A percentile compares a stretch with the other conserved stretches of the same genome.
phyloP scores from a whole-genome alignment of 2,329 filamentous ascomycete genomes.

The Fusarium euwallaceae region DNA sequence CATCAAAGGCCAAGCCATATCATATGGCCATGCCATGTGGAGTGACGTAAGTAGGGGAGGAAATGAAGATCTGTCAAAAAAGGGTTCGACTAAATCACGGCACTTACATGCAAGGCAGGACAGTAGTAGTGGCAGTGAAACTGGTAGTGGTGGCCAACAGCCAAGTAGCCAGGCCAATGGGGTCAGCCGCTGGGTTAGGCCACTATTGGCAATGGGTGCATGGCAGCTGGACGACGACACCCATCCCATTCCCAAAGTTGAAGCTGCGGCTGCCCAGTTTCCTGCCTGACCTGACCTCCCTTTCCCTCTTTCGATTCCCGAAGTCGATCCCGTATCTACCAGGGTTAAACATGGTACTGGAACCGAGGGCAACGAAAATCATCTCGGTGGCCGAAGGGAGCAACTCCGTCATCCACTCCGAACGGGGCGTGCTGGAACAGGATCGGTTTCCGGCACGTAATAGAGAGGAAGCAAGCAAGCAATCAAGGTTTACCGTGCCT shows the following conservation, averaged over 20 bases:
- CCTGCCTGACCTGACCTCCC: constrained; percentile 21
- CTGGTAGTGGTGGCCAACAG: not conserved
- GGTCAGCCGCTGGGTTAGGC: constrained; percentile 5
- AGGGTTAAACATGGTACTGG: constrained; percentile 28
- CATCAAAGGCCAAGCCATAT: not conserved
- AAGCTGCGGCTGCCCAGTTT: constrained; percentile 29
- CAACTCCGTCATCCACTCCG: not conserved
- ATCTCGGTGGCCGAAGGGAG: constrained; percentile 12
- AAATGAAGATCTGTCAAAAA: constrained; percentile 33
- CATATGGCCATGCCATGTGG: not conserved
- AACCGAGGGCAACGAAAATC: constrained; percentile 21
- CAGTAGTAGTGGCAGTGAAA: not conserved
- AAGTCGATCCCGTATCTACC: constrained; percentile 36
- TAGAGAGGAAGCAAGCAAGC: not conserved
- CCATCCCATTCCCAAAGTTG: constrained; percentile 21
- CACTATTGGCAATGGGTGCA: constrained; percentile 1
- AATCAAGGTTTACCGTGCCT: constrained; percentile 20
- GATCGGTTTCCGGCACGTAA: not conserved
- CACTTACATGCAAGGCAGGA: constrained; percentile 4
- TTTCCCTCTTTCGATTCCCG: constrained; percentile 35
- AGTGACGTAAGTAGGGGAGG: constrained; percentile 18
- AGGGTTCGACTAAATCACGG: constrained; percentile 19
- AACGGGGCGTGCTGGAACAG: constrained; percentile 12
- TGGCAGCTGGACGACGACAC: constrained; percentile 8
- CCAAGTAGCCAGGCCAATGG: constrained; percentile 7